Base-by-base conservation (phyloP, 2,329 filamentous ascomycete species). In the Epichloe baconii region DNA sequence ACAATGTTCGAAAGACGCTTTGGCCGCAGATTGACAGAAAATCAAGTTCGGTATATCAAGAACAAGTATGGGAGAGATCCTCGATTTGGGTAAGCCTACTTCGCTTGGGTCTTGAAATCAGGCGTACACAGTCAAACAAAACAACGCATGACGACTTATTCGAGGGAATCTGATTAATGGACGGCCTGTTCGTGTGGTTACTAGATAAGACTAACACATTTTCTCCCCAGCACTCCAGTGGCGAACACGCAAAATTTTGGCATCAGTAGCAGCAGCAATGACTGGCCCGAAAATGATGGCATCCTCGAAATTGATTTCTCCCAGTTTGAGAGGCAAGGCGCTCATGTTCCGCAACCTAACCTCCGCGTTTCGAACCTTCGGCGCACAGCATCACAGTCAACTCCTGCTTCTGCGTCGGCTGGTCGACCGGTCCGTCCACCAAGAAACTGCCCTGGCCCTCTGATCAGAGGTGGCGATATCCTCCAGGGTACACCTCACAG, bases 61-160 rank as follows among this genome's bases (percentile, higher is more conserved):
- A 66, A 65, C 54, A 69, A 70, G 53, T 71, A 71, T 43, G 68
- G 69, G 0, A 64, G 61, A 38, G 67, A 70, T 38, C 66, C 68
- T 0, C 60, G 63, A 6, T 70, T 64, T 50, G 64, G 64, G 69
- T 71, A 61, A 51, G 67, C 15, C 19, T 36, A 35, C 10, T 42
- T 38, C 15, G 6, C 4, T 12, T 10, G n/a, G 11, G 47, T 23
- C 14, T 23, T 31, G 10, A 10, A 31, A 31, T 4, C 31, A 31
- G 31, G 31, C 31, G 11, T 4, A 31, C 3, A 10, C 31, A 31
- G 31, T 38, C 23, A 17, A 48, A 11, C 42, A 35, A 19, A 26
- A 26, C 15, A 26, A 17, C 15, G 23, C 7, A 41, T 36, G 7
- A 15, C 10, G n/a, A 15, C n/a, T 5, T 11, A 21, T 31, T 31